Evolutionary conservation across 345 rosid species (phyloP).

Genomic region (Cardiospermum halicacabum): DNA sequence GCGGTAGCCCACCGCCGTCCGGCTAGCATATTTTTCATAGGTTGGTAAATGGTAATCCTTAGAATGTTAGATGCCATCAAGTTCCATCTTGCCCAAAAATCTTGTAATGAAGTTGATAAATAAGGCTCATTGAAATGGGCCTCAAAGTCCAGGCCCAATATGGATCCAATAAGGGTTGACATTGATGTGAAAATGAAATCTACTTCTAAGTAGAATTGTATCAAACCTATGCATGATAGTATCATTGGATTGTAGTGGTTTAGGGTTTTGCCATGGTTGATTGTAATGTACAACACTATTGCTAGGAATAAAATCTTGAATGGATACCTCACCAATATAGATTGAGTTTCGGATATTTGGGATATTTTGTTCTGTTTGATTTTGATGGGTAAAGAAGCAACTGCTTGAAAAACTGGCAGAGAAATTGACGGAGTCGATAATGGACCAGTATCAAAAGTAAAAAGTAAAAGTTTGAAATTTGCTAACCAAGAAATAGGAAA

Average conservation of each 20-base stretch:
- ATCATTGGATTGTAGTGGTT: constrained; percentile 1
- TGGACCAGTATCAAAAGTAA: constrained; percentile 39
- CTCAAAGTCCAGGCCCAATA: constrained; percentile 41
- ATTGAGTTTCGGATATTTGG: no score
- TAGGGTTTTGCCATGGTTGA: not conserved
- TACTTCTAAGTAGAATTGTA: no score
- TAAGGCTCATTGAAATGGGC: constrained; percentile 61
- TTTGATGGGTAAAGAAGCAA: constrained; percentile 32
- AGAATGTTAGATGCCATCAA: constrained; percentile 48
- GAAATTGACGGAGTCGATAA: constrained; percentile 20
- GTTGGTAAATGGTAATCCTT: constrained; percentile 44
- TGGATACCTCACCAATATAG: no score
- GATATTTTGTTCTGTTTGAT: not conserved
- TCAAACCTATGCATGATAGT: constrained; percentile 32
- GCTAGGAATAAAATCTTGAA: no score
- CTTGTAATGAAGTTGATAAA: constrained; percentile 62
- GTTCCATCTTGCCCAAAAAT: constrained; percentile 88
- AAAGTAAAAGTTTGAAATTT: constrained; percentile 44
- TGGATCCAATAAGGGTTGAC: constrained; percentile 26
- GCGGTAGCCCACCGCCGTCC: constrained; percentile 11
- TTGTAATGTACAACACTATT: no score
- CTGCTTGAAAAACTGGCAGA: constrained; percentile 20
- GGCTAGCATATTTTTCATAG: constrained; percentile 17
- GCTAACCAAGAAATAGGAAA: constrained; percentile 37
- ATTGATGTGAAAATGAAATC: constrained; percentile 38